phyloP scores from a whole-genome alignment of 441 rosid genomes.

The Gossypium aridum region DNA sequence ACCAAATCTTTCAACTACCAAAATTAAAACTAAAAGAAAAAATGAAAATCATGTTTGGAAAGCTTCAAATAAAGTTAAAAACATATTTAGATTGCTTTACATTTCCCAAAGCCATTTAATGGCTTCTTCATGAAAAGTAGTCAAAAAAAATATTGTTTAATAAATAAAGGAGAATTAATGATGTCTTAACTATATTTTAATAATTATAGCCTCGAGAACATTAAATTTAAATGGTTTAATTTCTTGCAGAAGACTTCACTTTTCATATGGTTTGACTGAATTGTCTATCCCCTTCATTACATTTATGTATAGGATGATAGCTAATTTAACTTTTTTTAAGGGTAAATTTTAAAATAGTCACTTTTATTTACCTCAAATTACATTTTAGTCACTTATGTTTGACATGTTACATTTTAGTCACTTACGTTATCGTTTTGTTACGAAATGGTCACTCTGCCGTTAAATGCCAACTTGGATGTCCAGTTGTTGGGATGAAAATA shows the following conservation, averaged over 20 bases:
- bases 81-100: slow-evolving; percentile 1
- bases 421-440: too few relatives aligned
- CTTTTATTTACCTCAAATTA: too few relatives aligned
- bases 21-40: not conserved
- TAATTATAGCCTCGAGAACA: not conserved
- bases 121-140: not conserved
- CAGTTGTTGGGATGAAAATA: too few relatives aligned
- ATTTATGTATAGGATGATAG: too few relatives aligned
- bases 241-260: not conserved
- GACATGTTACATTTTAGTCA: too few relatives aligned
- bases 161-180: not conserved
- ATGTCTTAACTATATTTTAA: not conserved
- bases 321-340: too few relatives aligned
- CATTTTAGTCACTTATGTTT: too few relatives aligned
- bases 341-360: too few relatives aligned
- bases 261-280: not conserved
- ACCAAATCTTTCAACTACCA: slow-evolving; percentile 6
- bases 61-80: slow-evolving; percentile 2
- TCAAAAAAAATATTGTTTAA: not conserved
- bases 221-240: not conserved
- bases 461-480: too few relatives aligned
- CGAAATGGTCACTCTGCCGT: too few relatives aligned
- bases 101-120: not conserved
- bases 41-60: slow-evolving; percentile 2
- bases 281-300: too few relatives aligned